Evolutionary conservation across 1,139 yeast genomes (phyloP).

Genomic region (Kodamaea ohmeri): DNA sequence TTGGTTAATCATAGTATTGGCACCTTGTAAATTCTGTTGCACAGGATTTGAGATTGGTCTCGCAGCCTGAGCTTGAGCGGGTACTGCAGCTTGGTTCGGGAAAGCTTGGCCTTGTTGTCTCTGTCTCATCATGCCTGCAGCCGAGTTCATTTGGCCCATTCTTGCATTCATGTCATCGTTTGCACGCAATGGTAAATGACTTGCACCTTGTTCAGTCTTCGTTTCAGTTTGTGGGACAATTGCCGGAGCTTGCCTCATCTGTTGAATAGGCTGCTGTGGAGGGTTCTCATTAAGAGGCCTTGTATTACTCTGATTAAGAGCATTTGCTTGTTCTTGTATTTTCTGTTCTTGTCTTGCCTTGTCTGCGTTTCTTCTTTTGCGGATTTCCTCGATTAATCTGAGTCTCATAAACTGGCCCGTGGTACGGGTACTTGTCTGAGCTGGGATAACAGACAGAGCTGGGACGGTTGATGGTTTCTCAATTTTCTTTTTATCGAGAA

Average conservation of each 20-base stretch:
- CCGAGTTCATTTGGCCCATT: neutral
- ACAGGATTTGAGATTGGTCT: neutral
- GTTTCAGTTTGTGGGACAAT: neutral
- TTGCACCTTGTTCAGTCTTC: conserved; percentile 4
- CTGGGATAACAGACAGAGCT: conserved; percentile 19
- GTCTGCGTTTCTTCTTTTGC: conserved; percentile 45
- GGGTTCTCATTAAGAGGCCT: conserved; percentile 17
- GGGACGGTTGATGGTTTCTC: conserved; percentile 21
- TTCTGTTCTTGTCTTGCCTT: conserved; percentile 44
- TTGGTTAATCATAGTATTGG: conserved; percentile 8
- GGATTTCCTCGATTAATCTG: conserved; percentile 46
- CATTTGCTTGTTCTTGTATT: conserved; percentile 30
- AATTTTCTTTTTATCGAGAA: conserved; percentile 27
- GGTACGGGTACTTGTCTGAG: conserved; percentile 22
- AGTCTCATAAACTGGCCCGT: conserved; percentile 49
- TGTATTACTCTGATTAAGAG: conserved; percentile 17
- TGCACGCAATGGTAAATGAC: conserved; percentile 6
- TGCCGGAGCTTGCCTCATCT: conserved; percentile 1
- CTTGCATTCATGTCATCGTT: conserved; percentile 3
- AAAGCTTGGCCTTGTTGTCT: conserved; percentile 5
- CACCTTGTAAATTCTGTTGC: conserved; percentile 1
- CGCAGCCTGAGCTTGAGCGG: neutral
- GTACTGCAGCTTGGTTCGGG: conserved; percentile 2
- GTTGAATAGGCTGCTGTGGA: conserved; percentile 9
- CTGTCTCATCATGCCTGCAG: conserved; percentile 6